Conservation (phyloP, 495 filamentous ascomycete genomes). For the Aspergillus campestris region DNA sequence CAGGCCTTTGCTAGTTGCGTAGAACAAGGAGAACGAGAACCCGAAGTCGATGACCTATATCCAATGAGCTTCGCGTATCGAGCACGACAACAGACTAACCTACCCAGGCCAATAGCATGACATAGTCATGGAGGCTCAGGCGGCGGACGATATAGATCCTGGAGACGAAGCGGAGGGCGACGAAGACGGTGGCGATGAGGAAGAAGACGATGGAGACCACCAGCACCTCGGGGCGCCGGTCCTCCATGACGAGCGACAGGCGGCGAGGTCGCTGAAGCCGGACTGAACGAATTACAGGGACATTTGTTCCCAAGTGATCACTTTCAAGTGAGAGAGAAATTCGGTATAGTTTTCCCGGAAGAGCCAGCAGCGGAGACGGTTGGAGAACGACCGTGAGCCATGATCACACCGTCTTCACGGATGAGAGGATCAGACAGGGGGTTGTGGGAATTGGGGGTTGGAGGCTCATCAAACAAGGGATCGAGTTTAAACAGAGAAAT, state of each 20-base stretch:
- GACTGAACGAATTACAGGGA: too few species aligned
- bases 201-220: constrained; percentile 66
- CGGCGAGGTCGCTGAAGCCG: background rate
- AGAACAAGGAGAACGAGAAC: constrained; percentile 68
- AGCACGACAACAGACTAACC: constrained; percentile 4
- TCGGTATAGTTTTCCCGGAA: too few species aligned
- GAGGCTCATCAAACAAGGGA: background rate
- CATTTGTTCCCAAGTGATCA: too few species aligned
- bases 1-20: constrained; percentile 60
- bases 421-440: too few species aligned
- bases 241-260: constrained; percentile 29
- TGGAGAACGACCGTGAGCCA: too few species aligned
- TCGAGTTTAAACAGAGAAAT: background rate
- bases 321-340: too few species aligned
- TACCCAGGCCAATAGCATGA: constrained; percentile 80
- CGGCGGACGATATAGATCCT: constrained; percentile 63
- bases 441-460: too few species aligned
- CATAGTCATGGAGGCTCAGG: constrained; percentile 69
- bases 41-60: constrained; percentile 60
- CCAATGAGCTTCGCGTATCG: background rate
- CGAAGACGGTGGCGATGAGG: constrained; percentile 58
- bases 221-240: constrained; percentile 59
- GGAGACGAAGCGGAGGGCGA: constrained; percentile 62
- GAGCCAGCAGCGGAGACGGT: too few species aligned
- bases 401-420: too few species aligned